Conservation (phyloP, 2,329 filamentous ascomycete genomes). For the Cephalotrichum gorgonifer region DNA sequence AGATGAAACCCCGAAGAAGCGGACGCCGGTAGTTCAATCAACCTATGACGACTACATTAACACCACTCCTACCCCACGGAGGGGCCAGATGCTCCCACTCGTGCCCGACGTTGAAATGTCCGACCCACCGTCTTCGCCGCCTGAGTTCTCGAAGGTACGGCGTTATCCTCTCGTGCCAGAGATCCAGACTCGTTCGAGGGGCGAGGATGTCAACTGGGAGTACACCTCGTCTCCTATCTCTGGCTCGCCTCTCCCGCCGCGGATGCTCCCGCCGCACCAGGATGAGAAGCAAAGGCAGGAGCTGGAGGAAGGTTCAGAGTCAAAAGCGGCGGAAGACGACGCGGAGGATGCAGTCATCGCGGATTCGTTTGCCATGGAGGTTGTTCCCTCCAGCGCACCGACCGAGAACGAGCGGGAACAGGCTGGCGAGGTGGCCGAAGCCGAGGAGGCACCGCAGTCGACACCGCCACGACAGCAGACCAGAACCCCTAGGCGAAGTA, state of each 20-base stretch:
- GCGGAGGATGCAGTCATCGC: constrained; percentile 2
- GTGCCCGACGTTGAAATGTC: constrained; percentile 35
- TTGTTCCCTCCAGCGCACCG: constrained; percentile 18
- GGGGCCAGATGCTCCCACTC: constrained; percentile 38
- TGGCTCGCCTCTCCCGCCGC: constrained; percentile 31
- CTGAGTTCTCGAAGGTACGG: constrained; percentile 29
- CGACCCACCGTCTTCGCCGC: constrained; percentile 49
- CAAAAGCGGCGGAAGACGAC: constrained; percentile 2
- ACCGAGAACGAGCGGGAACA: neutral
- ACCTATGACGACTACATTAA: constrained; percentile 42
- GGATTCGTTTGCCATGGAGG: constrained; percentile 9
- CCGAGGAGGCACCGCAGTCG: constrained; percentile 5
- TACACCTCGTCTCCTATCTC: constrained; percentile 41
- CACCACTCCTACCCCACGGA: constrained; percentile 50
- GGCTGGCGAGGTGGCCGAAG: constrained; percentile 9
- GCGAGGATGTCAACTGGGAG: constrained; percentile 33
- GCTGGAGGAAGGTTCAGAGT: neutral
- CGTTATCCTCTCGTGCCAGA: constrained; percentile 41
- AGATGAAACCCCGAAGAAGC: constrained; percentile 14
- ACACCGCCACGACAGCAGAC: constrained; percentile 1
- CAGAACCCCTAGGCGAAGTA: constrained; percentile 1
- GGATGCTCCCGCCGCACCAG: neutral
- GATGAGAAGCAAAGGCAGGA: neutral
- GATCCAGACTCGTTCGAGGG: constrained; percentile 37
- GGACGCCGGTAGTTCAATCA: constrained; percentile 34